Evolutionary conservation across 352 stramenopile species (phyloP), one percentile per base, ranked within the genome.

Genomic region (Thraustochytrium striatum): DNA sequence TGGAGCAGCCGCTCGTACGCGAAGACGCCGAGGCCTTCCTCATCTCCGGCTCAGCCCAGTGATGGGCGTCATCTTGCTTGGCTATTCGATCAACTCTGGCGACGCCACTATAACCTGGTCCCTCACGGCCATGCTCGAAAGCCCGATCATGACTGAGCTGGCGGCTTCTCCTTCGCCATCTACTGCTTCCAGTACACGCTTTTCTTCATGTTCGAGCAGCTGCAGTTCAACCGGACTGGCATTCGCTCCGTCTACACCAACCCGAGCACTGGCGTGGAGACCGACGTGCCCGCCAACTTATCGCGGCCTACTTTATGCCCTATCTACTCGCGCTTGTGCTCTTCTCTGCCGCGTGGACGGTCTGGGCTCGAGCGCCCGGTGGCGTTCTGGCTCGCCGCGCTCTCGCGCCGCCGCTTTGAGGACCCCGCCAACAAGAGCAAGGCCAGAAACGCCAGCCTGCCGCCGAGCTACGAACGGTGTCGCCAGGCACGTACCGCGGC

Each of bases 141-240:
- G 61, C 36, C 65, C 33, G 21, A 38, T 50, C 25, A 68, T 75
- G n/a, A 38, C 43, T 1, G 25, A 28, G 39, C 68, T 43, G 65
- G 65, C 21, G 41, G 43, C 9, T 75, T 70, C 30, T 75, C 65
- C 21, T 75, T 75, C 36, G 25, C 65, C 16, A 43, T 75, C 11
- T 75, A 75, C 65, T 75, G 65, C 65, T 75, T 75, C 25, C 65
- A 75, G 39, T 75, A 55, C 65, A 58, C 65, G 3, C 21, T 75
- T 28, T 75, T 62, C 52, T 75, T 75, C 65, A 75, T 75, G 39
- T 21, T 75, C 39, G 65, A 75, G 36, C 43, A 75, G 50, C 68
- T 39, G 65, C 65, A 75, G 36, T 61, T 41, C 41, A 61, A 2
- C 32, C 11, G 32, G 8, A 75, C 65, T 1, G 44, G 52, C 47